Evolutionary conservation across 768 basidiomycete species (phyloP), one percentile per base, ranked within the genome.

Genomic region (Clitopilus passeckerianus): DNA sequence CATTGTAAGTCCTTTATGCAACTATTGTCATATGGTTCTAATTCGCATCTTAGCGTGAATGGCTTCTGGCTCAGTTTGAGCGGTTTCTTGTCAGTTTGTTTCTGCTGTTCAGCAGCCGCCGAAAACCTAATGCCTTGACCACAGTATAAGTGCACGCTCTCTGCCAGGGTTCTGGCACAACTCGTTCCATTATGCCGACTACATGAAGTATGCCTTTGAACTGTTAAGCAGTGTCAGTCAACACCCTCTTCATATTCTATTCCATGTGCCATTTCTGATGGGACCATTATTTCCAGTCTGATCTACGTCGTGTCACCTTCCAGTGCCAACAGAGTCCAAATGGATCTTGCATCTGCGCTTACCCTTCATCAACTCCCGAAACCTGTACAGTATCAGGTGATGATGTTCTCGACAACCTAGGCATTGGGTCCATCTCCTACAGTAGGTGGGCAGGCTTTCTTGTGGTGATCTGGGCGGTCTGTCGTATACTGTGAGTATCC

Each of bases 161-260:
- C 74, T 86, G 1, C 85, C 85, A 0, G 70, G 78, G 0, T 86
- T 85, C 67, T 85, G 84, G 84, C 83, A 74, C 66, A 82, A 75
- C 63, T 80, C 77, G 34, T 79, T 81, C 65, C 83, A 84, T 66
- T 82, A 71, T 56, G 81, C 83, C 71, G 82, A 83, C 60, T 83
- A 76, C 54, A 80, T 83, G 67, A 76, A 75, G 63, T 77, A 77
- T 57, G 72, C 74, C 5, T 79, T 75, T 57, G 72, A 76, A 62
- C 66, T 74, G 0, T 60, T 75, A n/a, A 64, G 69, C 0, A 75
- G 75, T 54, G 76, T 75, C 57, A 57, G 71, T 37, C 60, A n/a
- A 24, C 61, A 67, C 27, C 7, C 27, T 30, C 27, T 30, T 30
- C 27, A 54, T 62, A 61, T 20, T 65, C 60, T 46, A 66, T 66